Evolutionary conservation across 2,329 filamentous ascomycete species (phyloP).

Genomic region (Botrytis elliptica): DNA sequence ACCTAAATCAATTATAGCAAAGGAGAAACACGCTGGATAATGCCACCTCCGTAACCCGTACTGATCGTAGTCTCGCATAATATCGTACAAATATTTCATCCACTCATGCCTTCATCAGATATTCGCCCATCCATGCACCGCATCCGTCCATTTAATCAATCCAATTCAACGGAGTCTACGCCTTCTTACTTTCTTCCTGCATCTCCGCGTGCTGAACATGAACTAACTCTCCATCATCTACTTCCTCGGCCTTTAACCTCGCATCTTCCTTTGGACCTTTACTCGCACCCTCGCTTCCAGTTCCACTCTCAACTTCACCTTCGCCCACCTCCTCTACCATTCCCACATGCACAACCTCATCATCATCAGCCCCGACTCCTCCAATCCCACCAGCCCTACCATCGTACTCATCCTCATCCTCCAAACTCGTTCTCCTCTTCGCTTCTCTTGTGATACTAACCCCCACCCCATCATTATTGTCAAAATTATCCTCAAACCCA

Average conservation of each 20-base stretch:
- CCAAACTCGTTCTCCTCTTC: conserved; percentile 39
- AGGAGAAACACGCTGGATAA: neutral
- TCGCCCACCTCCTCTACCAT: conserved; percentile 16
- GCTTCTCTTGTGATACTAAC: conserved; percentile 38
- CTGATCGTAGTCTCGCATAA: neutral
- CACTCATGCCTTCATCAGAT: neutral
- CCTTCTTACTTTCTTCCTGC: conserved; percentile 25
- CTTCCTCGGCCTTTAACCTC: neutral
- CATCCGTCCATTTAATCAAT: neutral
- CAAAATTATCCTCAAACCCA: conserved; percentile 16
- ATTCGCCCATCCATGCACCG: neutral
- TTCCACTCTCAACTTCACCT: neutral
- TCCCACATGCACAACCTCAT: conserved; percentile 31
- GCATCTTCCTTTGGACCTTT: neutral
- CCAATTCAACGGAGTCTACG: neutral
- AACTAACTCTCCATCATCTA: conserved; percentile 30
- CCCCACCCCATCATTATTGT: conserved; percentile 16
- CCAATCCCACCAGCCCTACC: conserved; percentile 35
- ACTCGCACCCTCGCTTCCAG: neutral
- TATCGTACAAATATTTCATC: conserved; percentile 8
- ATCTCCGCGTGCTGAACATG: conserved; percentile 35
- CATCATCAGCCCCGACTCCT: conserved; percentile 23
- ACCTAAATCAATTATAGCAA: neutral
- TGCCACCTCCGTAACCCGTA: neutral
- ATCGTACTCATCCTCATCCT: conserved; percentile 39